These are phyloP conservation scores for Apiotrichum laibachii DNA, from an alignment of 1,284 basidiomycete species.

Conservation along the genomic window DNA sequence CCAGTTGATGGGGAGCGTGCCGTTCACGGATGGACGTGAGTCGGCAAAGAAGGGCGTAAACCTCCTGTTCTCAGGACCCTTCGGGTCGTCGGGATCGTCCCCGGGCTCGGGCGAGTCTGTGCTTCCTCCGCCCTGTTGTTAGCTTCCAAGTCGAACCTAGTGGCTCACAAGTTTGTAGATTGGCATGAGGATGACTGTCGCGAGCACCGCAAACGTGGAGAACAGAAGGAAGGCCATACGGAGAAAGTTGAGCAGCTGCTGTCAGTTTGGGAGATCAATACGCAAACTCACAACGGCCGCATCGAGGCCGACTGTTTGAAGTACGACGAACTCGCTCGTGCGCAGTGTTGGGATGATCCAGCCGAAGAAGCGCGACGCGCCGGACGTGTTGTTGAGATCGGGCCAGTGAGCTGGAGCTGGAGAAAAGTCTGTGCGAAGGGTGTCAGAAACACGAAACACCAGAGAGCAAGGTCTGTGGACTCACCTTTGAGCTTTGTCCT, in stretches of 20 bases:
- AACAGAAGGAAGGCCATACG: slow-evolving; percentile 93
- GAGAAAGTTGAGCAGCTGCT: slow-evolving; percentile 85
- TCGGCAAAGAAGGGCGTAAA: background rate
- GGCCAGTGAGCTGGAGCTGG: slow-evolving; percentile 39
- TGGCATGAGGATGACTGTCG: slow-evolving; percentile 77
- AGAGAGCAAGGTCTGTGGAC: slow-evolving; percentile 17
- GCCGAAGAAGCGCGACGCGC: slow-evolving; percentile 64
- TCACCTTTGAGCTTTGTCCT: slow-evolving; percentile 89
- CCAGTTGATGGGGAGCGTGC: slow-evolving; percentile 22
- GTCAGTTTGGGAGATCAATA: slow-evolving; percentile 5
- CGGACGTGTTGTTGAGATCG: slow-evolving; percentile 24
- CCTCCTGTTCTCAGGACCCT: background rate
- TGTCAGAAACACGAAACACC: background rate
- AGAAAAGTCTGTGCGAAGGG: slow-evolving; percentile 36
- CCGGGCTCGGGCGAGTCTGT: slow-evolving; percentile 57
- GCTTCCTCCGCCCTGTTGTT: slow-evolving; percentile 66
- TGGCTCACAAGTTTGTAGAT: slow-evolving; percentile 74
- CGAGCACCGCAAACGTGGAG: slow-evolving; percentile 73
- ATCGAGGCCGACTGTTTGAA: slow-evolving; percentile 94
- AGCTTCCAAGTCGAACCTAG: slow-evolving; percentile 10
- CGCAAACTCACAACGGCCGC: slow-evolving; percentile 72
- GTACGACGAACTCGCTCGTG: slow-evolving; percentile 87
- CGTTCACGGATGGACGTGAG: background rate
- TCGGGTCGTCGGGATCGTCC: slow-evolving; percentile 55
- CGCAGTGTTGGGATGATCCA: slow-evolving; percentile 91